Base-by-base conservation (phyloP, 805 yeast species). In the Sungouiella thailandica region DNA sequence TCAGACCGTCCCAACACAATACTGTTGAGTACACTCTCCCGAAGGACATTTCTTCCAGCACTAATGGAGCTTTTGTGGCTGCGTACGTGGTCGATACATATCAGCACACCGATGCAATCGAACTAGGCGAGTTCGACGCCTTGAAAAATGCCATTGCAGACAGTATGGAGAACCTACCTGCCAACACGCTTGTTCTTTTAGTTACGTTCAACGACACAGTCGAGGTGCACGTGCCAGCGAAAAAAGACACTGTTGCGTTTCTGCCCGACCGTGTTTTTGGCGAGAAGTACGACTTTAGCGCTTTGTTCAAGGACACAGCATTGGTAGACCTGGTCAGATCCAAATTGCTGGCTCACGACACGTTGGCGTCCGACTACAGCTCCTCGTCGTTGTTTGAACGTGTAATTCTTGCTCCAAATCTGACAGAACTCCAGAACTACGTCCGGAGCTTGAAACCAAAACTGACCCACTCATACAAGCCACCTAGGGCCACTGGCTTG, bases 21-120 rank as follows among this genome's bases (percentile, higher is more conserved):
- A 52, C 62, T 2, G 41, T 60, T 2, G 69, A 60, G 27, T 65
- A 61, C 39, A 32, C 36, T 4, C 44, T 67, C 18, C 65, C 65
- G 1, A 26, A 36, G 1, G 60, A 59, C 25, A 47, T 60, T 2
- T 25, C 57, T 0, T 20, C 17, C 10, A 27, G 23, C 29, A 32
- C 10, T 37, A 32, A 17, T 8, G 39, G 8, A 12, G 50, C 46
- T n/a, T 27, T 28, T 4, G 44, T 49, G 5, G 48, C 44, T 25
- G 31, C 53, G 3, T 55, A 52, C 25, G 49, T 61, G 6, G 36
- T 65, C 13, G 69, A 65, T 38, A 12, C 35, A 5, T 62, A 59
- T 44, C 56, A 55, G 33, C 55, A 60, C 36, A 29, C 43, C 2
- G 63, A 57, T 23, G 49, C 53, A 20, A 22, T 37, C 2, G 42